Evolutionary conservation across 495 filamentous ascomycete species (phyloP).

Genomic region (Apiosordaria backusii): DNA sequence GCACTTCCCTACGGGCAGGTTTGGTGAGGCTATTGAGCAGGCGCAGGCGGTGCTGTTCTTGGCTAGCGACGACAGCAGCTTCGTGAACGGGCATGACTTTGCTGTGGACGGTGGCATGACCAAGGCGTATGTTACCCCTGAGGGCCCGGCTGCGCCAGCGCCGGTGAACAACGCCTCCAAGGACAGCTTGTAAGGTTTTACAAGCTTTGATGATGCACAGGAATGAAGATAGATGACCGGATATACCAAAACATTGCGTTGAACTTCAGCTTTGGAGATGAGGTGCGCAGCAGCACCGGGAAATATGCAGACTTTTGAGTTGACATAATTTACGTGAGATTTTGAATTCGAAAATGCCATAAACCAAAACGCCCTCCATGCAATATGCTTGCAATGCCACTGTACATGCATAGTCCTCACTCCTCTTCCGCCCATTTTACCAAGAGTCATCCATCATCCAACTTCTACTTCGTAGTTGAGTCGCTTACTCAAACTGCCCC

Average conservation of each 20-base stretch:
- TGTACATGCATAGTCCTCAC: not conserved
- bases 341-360: not conserved
- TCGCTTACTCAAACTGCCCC: conserved; percentile 51
- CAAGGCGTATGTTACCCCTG: conserved; percentile 90
- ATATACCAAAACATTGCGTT: not conserved
- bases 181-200: conserved; percentile 26
- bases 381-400: conserved; percentile 1
- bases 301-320: not conserved
- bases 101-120: conserved; percentile 97
- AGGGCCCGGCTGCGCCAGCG: conserved; percentile 67
- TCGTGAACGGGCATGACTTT: conserved; percentile 88
- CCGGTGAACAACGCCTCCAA: conserved; percentile 66
- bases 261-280: not conserved
- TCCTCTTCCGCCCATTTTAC: not conserved
- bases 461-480: not conserved
- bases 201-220: not conserved
- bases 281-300: too few species aligned
- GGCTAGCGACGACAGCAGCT: conserved; percentile 90
- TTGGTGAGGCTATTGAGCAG: conserved; percentile 94
- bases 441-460: not conserved
- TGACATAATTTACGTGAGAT: not conserved
- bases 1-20: conserved; percentile 92
- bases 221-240: conserved; percentile 1
- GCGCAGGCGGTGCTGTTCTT: conserved; percentile 92
- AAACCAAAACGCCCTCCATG: not conserved